Conservation (phyloP, 139 green algal genomes). For the Astrephomene gubernaculifera region DNA sequence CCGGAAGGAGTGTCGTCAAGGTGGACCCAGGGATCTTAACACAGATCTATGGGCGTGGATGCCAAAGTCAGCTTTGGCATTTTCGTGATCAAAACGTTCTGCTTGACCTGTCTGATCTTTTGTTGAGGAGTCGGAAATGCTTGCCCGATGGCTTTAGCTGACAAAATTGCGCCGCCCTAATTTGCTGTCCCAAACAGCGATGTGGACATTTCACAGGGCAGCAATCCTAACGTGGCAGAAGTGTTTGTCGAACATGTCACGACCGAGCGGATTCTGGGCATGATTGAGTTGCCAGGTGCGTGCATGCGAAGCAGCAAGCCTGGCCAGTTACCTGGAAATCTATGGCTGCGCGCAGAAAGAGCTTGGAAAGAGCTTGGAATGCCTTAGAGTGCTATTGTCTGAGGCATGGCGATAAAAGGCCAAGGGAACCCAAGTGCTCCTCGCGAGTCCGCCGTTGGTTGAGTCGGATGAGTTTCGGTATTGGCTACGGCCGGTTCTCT, state of each 20-base stretch:
- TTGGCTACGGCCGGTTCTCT: too few relatives aligned
- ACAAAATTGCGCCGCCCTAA: neutral
- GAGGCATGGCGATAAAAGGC: too few relatives aligned
- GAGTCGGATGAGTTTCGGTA: too few relatives aligned
- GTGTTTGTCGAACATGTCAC: neutral
- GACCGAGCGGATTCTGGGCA: neutral
- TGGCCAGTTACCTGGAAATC: too few relatives aligned
- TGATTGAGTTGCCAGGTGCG: constrained; percentile 23
- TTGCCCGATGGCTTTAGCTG: neutral
- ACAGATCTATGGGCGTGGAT: neutral
- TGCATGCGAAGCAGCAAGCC: too few relatives aligned
- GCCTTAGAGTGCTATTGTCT: too few relatives aligned
- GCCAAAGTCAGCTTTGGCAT: neutral
- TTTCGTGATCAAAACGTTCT: too few relatives aligned
- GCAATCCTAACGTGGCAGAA: neutral
- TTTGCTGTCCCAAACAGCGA: neutral
- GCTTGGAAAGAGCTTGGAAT: too few relatives aligned
- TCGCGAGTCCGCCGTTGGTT: too few relatives aligned
- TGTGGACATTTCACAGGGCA: neutral
- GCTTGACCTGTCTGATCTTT: too few relatives aligned
- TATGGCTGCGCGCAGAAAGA: too few relatives aligned
- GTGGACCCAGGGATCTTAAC: neutral
- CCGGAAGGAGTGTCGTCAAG: neutral
- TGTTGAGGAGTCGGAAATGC: neutral
- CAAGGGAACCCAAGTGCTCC: too few relatives aligned